Percentiles rank a stretch among this genome's conserved stretches.
Conservation (phyloP, 805 yeast genomes). For the Komagataella pastoris region DNA sequence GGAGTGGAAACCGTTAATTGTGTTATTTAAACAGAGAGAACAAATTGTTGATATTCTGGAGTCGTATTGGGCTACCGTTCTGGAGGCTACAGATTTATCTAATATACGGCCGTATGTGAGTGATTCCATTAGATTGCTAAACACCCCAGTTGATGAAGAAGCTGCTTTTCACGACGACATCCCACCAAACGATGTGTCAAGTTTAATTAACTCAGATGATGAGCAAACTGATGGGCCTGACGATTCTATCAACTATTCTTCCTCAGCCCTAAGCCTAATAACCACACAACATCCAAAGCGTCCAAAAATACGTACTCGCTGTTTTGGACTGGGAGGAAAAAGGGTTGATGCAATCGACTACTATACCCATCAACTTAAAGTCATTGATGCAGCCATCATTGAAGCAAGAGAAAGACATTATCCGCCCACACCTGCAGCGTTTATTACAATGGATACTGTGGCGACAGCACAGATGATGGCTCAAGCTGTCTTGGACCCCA, state of each 20-base stretch:
- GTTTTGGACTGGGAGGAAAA: constrained; percentile 50
- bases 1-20: constrained; percentile 72
- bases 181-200: constrained; percentile 13
- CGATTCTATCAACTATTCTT: constrained; percentile 3
- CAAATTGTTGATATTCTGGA: constrained; percentile 46
- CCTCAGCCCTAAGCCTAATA: constrained; percentile 4
- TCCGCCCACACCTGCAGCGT: constrained; percentile 82
- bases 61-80: constrained; percentile 55
- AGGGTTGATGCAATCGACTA: constrained; percentile 73
- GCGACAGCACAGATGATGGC: constrained; percentile 96
- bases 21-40: constrained; percentile 46
- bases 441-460: constrained; percentile 88
- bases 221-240: not conserved
- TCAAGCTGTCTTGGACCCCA: constrained; percentile 87
- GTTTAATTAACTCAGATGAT: not conserved
- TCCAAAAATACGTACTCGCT: constrained; percentile 51
- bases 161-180: constrained; percentile 18
- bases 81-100: constrained; percentile 23
- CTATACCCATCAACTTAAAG: constrained; percentile 53
- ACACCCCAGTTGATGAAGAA: constrained; percentile 8
- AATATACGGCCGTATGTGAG: not conserved
- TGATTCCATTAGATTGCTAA: constrained; percentile 15
- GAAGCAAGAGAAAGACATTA: constrained; percentile 56
- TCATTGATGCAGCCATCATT: constrained; percentile 56
- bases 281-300: constrained; percentile 21